Percentiles rank a stretch among this genome's conserved stretches.
Evolutionary conservation across 2,329 filamentous ascomycete genomes (phyloP).

Genomic region (Thielaviopsis populi): DNA sequence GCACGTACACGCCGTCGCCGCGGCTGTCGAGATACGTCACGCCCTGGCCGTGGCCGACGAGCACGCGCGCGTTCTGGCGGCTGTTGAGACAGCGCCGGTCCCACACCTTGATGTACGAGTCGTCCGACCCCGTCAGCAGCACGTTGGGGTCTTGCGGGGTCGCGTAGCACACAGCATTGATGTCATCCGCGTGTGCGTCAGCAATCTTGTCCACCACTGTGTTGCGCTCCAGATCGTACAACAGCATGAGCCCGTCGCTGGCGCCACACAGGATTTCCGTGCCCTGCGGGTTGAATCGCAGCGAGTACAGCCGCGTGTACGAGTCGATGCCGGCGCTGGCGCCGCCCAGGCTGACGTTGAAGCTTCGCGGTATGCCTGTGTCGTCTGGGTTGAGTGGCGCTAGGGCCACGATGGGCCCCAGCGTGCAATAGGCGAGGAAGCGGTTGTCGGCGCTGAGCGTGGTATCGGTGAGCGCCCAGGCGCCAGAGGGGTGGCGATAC

Average conservation of each 20-base stretch:
- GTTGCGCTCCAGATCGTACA: constrained; percentile 36
- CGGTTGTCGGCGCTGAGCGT: constrained; percentile 82
- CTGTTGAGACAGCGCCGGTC: constrained; percentile 86
- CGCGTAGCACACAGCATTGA: constrained; percentile 93
- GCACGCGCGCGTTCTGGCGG: constrained; percentile 51
- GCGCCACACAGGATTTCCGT: constrained; percentile 83
- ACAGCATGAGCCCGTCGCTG: constrained; percentile 26
- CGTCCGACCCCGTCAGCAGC: constrained; percentile 89
- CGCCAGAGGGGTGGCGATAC: constrained; percentile 66
- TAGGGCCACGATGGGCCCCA: constrained; percentile 68
- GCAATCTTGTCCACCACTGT: constrained; percentile 89
- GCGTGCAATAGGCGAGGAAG: constrained; percentile 83
- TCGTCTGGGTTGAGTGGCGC: constrained; percentile 77
- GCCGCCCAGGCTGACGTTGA: constrained; percentile 39
- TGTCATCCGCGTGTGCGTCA: constrained; percentile 68
- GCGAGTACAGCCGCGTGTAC: constrained; percentile 53
- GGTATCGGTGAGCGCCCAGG: constrained; percentile 94
- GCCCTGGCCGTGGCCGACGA: constrained; percentile 51
- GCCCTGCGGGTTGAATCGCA: constrained; percentile 85
- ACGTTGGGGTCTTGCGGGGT: constrained; percentile 82
- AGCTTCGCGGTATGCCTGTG: constrained; percentile 58
- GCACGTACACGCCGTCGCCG: constrained; percentile 62
- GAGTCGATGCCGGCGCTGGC: neutral
- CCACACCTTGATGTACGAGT: constrained; percentile 91
- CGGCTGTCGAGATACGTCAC: constrained; percentile 57